A percentile compares a stretch with the other conserved stretches of the same genome.
These are phyloP conservation scores for Raffaelea albimanens DNA, from an alignment of 2,329 filamentous ascomycete species.

Conservation along the genomic window DNA sequence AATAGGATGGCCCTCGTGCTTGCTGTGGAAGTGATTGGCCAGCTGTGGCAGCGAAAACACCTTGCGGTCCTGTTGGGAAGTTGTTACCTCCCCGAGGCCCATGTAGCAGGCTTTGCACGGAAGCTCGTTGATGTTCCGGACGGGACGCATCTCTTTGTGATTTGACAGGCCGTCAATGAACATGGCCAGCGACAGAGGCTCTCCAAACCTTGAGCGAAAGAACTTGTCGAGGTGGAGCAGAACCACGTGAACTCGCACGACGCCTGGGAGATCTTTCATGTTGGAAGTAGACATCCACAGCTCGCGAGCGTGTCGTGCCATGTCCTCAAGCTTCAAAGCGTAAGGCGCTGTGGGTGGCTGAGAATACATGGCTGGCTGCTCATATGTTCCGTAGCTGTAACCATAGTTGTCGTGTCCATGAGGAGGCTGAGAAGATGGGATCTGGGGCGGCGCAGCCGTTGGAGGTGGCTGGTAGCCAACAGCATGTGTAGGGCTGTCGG, in stretches of 20 bases:
- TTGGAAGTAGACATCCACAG: constrained; percentile 53
- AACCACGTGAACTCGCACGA: constrained; percentile 52
- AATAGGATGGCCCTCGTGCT: constrained; percentile 23
- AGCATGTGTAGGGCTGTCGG: too few species aligned
- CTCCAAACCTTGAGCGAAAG: constrained; percentile 47
- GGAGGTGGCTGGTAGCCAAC: too few species aligned
- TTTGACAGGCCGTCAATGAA: constrained; percentile 51
- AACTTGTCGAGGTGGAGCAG: constrained; percentile 52
- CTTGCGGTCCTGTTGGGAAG: constrained; percentile 23
- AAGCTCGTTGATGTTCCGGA: constrained; percentile 44
- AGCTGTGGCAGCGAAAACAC: constrained; percentile 50
- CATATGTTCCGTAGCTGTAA: too few species aligned
- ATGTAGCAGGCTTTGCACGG: constrained; percentile 44
- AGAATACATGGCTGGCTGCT: too few species aligned
- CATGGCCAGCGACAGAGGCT: constrained; percentile 46
- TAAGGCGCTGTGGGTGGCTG: too few species aligned
- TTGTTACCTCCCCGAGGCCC: constrained; percentile 19
- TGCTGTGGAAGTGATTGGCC: constrained; percentile 45
- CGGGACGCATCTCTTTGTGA: constrained; percentile 45
- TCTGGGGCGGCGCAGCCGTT: too few species aligned
- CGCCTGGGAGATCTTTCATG: constrained; percentile 51
- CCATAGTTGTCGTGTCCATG: too few species aligned
- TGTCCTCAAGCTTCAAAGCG: constrained; percentile 28
- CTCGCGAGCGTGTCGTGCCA: constrained; percentile 46
- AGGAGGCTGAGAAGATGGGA: too few species aligned